Conservation (phyloP, 1,284 basidiomycete species). For the Coniferiporia sulphurascens region DNA sequence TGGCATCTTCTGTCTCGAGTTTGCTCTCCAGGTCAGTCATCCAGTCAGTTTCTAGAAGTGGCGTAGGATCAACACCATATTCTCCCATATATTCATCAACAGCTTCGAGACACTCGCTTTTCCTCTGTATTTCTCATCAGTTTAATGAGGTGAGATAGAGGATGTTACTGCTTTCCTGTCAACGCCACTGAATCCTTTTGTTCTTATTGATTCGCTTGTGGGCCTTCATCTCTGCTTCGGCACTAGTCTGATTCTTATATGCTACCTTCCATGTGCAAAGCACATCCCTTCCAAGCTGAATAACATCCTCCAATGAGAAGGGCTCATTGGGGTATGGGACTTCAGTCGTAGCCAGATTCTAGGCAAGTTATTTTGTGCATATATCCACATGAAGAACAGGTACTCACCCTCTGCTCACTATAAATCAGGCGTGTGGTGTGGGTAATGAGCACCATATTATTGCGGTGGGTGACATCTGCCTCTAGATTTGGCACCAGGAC, state of each 20-base stretch:
- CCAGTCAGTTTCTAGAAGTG: slow-evolving; percentile 1
- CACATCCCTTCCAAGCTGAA: neutral
- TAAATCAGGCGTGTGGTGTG: too few relatives aligned
- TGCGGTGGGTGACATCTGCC: too few relatives aligned
- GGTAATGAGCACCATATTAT: too few relatives aligned
- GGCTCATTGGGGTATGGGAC: too few relatives aligned
- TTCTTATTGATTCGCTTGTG: neutral
- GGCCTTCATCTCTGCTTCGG: neutral
- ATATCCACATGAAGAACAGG: too few relatives aligned
- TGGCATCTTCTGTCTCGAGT: neutral
- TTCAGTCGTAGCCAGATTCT: too few relatives aligned
- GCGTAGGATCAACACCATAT: neutral
- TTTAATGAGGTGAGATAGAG: neutral
- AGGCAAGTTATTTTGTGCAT: too few relatives aligned
- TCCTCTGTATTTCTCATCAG: neutral
- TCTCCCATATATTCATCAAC: neutral
- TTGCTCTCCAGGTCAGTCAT: slow-evolving; percentile 7
- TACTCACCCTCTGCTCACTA: too few relatives aligned
- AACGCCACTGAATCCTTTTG: neutral
- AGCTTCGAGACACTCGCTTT: neutral
- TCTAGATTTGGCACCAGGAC: too few relatives aligned
- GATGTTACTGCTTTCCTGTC: neutral
- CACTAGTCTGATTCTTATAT: neutral
- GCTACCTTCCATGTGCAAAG: neutral
- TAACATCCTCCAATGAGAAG: neutral